A percentile compares a stretch with the other conserved stretches of the same genome.
These are phyloP conservation scores for Coemansia asiatica DNA, from an alignment of 192 early-diverging fungal genomes.

Conservation along the genomic window DNA sequence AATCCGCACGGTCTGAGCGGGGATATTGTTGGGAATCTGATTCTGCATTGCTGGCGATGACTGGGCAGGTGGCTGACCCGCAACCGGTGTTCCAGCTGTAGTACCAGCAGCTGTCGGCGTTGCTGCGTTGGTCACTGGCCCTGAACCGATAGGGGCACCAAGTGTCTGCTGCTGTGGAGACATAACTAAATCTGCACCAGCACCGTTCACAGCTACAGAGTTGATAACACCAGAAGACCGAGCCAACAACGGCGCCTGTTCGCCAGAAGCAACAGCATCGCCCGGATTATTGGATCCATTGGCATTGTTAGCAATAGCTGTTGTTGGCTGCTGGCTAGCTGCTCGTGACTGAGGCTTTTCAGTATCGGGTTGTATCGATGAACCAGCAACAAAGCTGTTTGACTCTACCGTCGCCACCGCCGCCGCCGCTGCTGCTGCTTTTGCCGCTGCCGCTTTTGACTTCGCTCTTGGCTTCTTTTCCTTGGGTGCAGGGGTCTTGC, in stretches of 20 bases:
- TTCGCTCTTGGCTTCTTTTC: slow-evolving; percentile 41
- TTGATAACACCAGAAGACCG: neutral
- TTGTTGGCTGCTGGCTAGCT: neutral
- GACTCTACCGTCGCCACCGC: neutral
- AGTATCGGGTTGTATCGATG: slow-evolving; percentile 4
- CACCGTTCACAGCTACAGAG: neutral
- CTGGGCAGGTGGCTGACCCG: neutral
- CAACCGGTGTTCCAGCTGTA: slow-evolving; percentile 1
- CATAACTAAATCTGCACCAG: slow-evolving; percentile 9
- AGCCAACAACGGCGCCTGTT: neutral
- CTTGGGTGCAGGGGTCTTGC: slow-evolving; percentile 25
- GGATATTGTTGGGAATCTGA: neutral
- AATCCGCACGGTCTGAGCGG: neutral
- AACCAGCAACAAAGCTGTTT: neutral
- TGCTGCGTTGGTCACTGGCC: neutral
- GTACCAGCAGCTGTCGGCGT: neutral
- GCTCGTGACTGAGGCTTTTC: slow-evolving; percentile 5
- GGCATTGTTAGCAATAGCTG: neutral
- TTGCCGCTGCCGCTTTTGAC: slow-evolving; percentile 23
- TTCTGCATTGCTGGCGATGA: neutral
- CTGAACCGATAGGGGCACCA: neutral
- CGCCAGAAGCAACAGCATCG: neutral
- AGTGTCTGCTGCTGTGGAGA: slow-evolving; percentile 2
- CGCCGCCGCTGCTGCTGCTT: slow-evolving; percentile 2
- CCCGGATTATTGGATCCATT: neutral